These are phyloP conservation scores for Scleroderma citrinum DNA, from an alignment of 768 basidiomycete genomes.

Conservation along the genomic window DNA sequence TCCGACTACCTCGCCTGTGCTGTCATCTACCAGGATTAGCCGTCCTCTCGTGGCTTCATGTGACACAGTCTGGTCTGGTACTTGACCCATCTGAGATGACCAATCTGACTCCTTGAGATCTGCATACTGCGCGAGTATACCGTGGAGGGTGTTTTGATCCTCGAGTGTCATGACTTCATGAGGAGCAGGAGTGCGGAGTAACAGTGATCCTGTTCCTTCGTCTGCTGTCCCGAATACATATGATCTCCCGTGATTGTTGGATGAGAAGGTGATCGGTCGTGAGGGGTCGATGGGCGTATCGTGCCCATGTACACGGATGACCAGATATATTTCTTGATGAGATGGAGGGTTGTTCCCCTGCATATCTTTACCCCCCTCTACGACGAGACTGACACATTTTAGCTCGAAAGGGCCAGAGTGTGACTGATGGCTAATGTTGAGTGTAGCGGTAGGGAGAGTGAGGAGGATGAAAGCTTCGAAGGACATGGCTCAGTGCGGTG, in stretches of 20 bases:
- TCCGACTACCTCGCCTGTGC: constrained; percentile 65
- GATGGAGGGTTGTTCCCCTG: constrained; percentile 14
- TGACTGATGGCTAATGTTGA: constrained; percentile 28
- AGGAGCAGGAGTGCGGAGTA: constrained; percentile 18
- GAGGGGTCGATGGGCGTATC: constrained; percentile 60
- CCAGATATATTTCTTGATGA: constrained; percentile 60
- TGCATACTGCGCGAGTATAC: constrained; percentile 61
- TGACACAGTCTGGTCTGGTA: constrained; percentile 31
- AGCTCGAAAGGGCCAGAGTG: constrained; percentile 46
- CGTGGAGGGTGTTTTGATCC: constrained; percentile 60
- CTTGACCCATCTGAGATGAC: constrained; percentile 9
- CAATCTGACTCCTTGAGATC: constrained; percentile 31
- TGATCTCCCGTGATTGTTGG: neutral
- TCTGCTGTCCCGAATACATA: constrained; percentile 20
- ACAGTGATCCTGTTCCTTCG: constrained; percentile 15
- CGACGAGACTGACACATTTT: constrained; percentile 54
- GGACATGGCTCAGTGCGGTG: neutral
- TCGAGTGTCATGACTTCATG: constrained; percentile 37
- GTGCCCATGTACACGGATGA: constrained; percentile 48
- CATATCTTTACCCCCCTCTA: constrained; percentile 23
- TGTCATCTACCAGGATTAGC: constrained; percentile 67
- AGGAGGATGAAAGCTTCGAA: constrained; percentile 53
- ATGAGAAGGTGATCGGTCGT: constrained; percentile 36
- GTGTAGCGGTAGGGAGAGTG: constrained; percentile 42
- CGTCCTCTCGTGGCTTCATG: constrained; percentile 39